Percentiles rank a stretch among this genome's conserved stretches.
Conservation (phyloP, 2,329 filamentous ascomycete species). For the Microsporum canis region DNA sequence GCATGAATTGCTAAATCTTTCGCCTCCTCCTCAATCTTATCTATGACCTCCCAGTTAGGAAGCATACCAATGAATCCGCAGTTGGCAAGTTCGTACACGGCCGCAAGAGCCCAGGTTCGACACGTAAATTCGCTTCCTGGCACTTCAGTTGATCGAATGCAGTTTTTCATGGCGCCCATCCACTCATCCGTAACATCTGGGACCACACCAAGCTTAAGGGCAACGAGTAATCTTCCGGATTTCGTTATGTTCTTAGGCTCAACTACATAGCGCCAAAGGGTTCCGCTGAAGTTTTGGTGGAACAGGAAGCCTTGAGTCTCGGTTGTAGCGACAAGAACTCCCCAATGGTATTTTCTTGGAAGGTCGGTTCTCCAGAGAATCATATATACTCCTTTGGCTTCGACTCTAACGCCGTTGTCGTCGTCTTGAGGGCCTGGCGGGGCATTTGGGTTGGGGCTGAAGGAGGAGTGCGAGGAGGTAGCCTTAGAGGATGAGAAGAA, state of each 20-base stretch:
- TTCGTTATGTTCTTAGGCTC: slow-evolving; percentile 7
- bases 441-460: neutral
- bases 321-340: slow-evolving; percentile 11
- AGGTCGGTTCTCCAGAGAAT: slow-evolving; percentile 9
- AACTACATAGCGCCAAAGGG: slow-evolving; percentile 9
- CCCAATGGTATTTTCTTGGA: slow-evolving; percentile 12
- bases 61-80: slow-evolving; percentile 12
- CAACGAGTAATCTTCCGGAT: slow-evolving; percentile 9
- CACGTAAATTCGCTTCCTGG: slow-evolving; percentile 9
- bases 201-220: slow-evolving; percentile 12
- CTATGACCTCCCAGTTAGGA: slow-evolving; percentile 10
- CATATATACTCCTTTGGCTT: slow-evolving; percentile 13
- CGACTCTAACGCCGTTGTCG: slow-evolving; percentile 6
- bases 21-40: slow-evolving; percentile 13
- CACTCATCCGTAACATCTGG: slow-evolving; percentile 12
- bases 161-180: slow-evolving; percentile 11
- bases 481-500: neutral
- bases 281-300: slow-evolving; percentile 9
- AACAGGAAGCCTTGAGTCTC: slow-evolving; percentile 9
- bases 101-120: slow-evolving; percentile 14
- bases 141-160: slow-evolving; percentile 8
- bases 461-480: neutral
- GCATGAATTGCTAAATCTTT: neutral
- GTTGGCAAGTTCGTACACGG: slow-evolving; percentile 13
- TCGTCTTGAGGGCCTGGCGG: neutral